Evolutionary conservation across 2,329 filamentous ascomycete genomes (phyloP), one percentile per base, ranked within the genome.

Genomic region (Periconia sp.): DNA sequence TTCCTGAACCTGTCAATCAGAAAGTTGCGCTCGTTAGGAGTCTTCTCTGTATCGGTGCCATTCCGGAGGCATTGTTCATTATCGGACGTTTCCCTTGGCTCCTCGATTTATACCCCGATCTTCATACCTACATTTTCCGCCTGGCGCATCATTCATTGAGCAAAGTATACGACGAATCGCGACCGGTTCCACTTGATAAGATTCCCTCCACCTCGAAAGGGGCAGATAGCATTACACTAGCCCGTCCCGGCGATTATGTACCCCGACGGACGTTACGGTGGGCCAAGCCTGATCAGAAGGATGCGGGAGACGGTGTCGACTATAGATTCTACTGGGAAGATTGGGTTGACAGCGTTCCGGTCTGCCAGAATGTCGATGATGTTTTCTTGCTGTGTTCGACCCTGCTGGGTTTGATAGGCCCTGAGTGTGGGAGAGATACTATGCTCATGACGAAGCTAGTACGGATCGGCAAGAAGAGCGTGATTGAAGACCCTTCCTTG

Each of bases 311-410:
- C 61, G 82, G 83, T n/a, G 84, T 79, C 13, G 81, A 89, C 49
- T 97, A 97, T 71, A 85, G 89, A 33, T 97, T 95, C 70, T 99
- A 99, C 73, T 97, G 94, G 87, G 92, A 96, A 54, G 94, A 97
- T 63, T 99, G 94, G 94, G 82, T 87, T 2, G 93, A 97, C 73
- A 96, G 94, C 59, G 82, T 99, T 44, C 95, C 94, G 0, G 78
- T 96, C 18, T 99, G 94, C 68, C 92, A 96, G 70, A 89, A 81
- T 1, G 85, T 96, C 6, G 91, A 97, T 57, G 94, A 99, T 68
- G 82, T 99, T 14, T 94, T 97, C 72, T 86, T 88, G 2, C 83
- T 97, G 0, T 95, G 92, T 72, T 84, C 86, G 53, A 92, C 91
- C 1, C 82, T 99, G 19, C 79, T 97, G 44, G 95, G 94, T 60